These are phyloP conservation scores for Artemisia tridentata DNA, from an alignment of 129 eudicot genomes.

Conservation along the genomic window DNA sequence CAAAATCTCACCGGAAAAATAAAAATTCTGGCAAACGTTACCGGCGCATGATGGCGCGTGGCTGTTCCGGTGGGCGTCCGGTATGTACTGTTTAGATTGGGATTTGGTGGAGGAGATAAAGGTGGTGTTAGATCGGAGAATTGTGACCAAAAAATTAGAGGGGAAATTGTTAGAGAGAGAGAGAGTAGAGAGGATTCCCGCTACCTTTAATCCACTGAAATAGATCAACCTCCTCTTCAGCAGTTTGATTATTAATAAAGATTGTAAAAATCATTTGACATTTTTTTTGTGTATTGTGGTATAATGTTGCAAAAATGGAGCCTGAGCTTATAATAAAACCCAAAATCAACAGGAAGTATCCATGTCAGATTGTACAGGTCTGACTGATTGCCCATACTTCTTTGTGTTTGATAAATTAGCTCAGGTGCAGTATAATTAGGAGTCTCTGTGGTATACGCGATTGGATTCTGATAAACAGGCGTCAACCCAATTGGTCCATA, in stretches of 20 bases:
- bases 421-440: conserved; percentile 47
- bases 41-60: no score
- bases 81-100: no score
- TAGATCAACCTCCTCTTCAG: conserved; percentile 31
- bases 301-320: conserved; percentile 53
- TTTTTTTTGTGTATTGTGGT: conserved; percentile 5
- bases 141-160: no score
- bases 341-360: conserved; percentile 48
- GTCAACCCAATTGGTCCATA: conserved; percentile 17
- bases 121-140: no score
- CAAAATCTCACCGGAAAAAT: no score
- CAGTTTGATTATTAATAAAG: conserved; percentile 45
- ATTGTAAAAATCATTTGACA: conserved; percentile 34
- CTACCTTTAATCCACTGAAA: conserved; percentile 21
- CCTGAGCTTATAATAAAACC: conserved; percentile 42
- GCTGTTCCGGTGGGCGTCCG: no score
- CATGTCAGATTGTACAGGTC: conserved; percentile 35
- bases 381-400: conserved; percentile 32
- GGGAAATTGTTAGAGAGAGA: no score
- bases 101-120: no score
- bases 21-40: no score
- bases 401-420: conserved; percentile 39
- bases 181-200: no score
- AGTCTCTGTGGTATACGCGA: conserved; percentile 24
- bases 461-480: conserved; percentile 12